These are phyloP conservation scores for Botrytis pseudocinerea DNA, from an alignment of 2,329 filamentous ascomycete species.

Conservation along the genomic window DNA sequence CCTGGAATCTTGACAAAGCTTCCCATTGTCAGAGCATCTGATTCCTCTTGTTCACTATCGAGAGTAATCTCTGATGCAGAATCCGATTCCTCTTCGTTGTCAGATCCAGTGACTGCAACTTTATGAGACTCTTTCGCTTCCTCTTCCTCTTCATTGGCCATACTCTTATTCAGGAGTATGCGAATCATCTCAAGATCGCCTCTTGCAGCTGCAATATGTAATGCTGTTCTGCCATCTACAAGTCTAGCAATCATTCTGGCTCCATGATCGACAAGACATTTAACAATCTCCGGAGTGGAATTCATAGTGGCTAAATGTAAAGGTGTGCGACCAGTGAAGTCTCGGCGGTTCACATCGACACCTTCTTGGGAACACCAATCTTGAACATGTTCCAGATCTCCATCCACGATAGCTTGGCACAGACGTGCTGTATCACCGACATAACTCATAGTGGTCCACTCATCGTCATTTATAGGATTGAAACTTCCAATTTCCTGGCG, in stretches of 20 bases:
- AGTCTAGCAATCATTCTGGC: conserved; percentile 72
- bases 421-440: conserved; percentile 75
- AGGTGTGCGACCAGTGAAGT: conserved; percentile 77
- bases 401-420: conserved; percentile 78
- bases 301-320: conserved; percentile 73
- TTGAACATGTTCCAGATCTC: conserved; percentile 67
- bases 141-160: conserved; percentile 69
- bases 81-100: conserved; percentile 44
- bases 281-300: conserved; percentile 69
- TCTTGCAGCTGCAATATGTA: conserved; percentile 77
- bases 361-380: conserved; percentile 69
- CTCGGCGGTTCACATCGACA: conserved; percentile 70
- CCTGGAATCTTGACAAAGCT: conserved; percentile 70
- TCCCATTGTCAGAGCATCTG: conserved; percentile 59
- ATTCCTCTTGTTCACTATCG: conserved; percentile 36
- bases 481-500: conserved; percentile 73
- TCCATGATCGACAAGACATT: conserved; percentile 68
- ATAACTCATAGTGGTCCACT: conserved; percentile 92
- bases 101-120: conserved; percentile 32
- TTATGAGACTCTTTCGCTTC: conserved; percentile 53
- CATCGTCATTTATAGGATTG: conserved; percentile 76
- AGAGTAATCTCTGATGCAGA: conserved; percentile 39
- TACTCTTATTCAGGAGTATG: conserved; percentile 71
- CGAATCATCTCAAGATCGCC: conserved; percentile 70
- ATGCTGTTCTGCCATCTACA: conserved; percentile 75